Base-by-base conservation (phyloP, 805 yeast genomes). In the Zygotorulaspora chibaensis region DNA sequence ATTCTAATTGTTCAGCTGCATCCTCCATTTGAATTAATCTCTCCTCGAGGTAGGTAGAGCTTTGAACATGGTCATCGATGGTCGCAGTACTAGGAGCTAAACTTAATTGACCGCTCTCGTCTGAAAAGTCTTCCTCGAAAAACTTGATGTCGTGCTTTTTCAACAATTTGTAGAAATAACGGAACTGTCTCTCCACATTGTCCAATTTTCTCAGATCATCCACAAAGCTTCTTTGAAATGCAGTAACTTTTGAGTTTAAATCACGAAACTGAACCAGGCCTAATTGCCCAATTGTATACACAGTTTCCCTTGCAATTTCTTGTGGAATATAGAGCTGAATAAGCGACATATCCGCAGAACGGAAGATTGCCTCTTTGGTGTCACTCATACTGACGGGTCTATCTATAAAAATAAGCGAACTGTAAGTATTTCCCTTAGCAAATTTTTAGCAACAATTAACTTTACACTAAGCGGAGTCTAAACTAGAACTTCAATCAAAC, bases 291-390 rank as follows among this genome's bases (percentile, higher is more conserved):
- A 93, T 71, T 23, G 87, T 79, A 47, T 87, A 79, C n/a, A 89
- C 83, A 31, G 88, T 80, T 48, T 89, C 95, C 52, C 97, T 74
- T 7, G 96, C 80, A 36, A 86, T 83, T 68, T 93, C 99, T 23
- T 87, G 81, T 8, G 98, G 91, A 48, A 93, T 80, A 66, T 87
- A 91, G 56, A 93, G 74, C 71, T 93, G 96, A 43, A 91, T 85
- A 57, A 90, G 77, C 40, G 95, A 80, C 98, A 93, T 95, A 61
- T 87, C 95, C 83, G 98, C 98, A 47, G 98, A 90, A 75, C 96
- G 67, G 58, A 66, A 66, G 43, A 66, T 62, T 26, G 69, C 70
- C 47, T 66, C 70, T 34, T 65, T 62, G 36, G 45, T 47, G 18
- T 38, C 53, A 20, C 35, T 35, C 48, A 48, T 38, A 18, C n/a